phyloP scores from a whole-genome alignment of 1,284 basidiomycete genomes.

The Ceratobasidium sp. region DNA sequence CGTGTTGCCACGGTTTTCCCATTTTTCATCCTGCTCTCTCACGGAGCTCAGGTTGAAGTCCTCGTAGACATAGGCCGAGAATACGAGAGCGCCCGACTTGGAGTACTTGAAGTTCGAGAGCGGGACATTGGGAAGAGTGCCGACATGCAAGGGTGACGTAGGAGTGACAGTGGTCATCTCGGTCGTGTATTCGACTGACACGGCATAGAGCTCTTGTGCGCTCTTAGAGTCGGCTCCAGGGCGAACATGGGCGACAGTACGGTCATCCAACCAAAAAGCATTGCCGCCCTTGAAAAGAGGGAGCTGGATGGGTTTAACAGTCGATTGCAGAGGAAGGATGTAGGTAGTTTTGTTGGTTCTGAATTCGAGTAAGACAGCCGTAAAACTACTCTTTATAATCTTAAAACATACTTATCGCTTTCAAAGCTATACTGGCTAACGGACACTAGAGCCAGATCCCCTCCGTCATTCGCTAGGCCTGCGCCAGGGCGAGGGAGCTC shows the following conservation, averaged over 20 bases:
- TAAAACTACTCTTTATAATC: background rate
- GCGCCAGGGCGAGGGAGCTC: constrained; percentile 71
- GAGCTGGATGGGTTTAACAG: constrained; percentile 58
- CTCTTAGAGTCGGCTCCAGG: constrained; percentile 58
- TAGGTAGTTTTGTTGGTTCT: constrained; percentile 76
- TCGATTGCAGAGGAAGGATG: constrained; percentile 63
- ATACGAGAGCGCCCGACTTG: constrained; percentile 59
- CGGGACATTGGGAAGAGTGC: constrained; percentile 65
- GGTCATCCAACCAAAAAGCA: constrained; percentile 74
- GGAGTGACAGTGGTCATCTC: constrained; percentile 44
- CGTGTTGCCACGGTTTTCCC: constrained; percentile 72
- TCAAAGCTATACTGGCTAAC: constrained; percentile 73
- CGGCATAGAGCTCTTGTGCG: constrained; percentile 63
- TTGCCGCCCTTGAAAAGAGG: constrained; percentile 70
- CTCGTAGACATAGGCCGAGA: constrained; percentile 77
- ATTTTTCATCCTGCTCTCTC: constrained; percentile 70
- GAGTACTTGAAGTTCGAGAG: constrained; percentile 75
- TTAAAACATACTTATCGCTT: constrained; percentile 72
- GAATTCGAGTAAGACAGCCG: constrained; percentile 4
- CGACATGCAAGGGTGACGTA: constrained; percentile 56
- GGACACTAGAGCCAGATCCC: constrained; percentile 71
- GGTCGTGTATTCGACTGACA: constrained; percentile 52
- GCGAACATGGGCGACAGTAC: constrained; percentile 72
- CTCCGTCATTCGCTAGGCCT: constrained; percentile 68
- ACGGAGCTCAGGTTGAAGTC: constrained; percentile 75